phyloP scores from a whole-genome alignment of 805 yeast species.

The Metschnikowia santaceciliae region DNA sequence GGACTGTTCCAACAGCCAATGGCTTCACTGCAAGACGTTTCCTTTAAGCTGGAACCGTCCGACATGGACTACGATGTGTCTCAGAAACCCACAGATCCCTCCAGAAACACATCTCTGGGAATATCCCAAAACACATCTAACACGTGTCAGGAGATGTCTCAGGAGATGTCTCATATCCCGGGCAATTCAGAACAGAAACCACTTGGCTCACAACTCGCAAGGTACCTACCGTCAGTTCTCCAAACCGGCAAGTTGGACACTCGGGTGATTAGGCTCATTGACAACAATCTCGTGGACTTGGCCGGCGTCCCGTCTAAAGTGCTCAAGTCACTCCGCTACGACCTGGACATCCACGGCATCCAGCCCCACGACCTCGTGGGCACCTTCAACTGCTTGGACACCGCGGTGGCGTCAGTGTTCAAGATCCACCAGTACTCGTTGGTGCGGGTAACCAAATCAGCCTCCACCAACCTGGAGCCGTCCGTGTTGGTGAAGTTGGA shows the following conservation, averaged over 20 bases:
- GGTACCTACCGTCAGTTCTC: neutral
- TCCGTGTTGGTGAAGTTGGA: constrained; percentile 51
- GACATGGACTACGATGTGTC: too few relatives aligned
- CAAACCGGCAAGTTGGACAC: constrained; percentile 14
- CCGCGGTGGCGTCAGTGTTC: constrained; percentile 44
- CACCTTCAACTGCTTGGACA: constrained; percentile 41
- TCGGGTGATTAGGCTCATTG: constrained; percentile 34
- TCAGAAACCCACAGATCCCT: too few relatives aligned
- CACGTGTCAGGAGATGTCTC: too few relatives aligned
- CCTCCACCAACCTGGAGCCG: constrained; percentile 49
- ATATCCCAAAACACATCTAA: too few relatives aligned
- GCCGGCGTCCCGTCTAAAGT: constrained; percentile 34
- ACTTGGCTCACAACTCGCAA: too few relatives aligned
- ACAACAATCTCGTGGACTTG: constrained; percentile 36
- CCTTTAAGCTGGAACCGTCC: too few relatives aligned
- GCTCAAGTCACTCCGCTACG: constrained; percentile 27
- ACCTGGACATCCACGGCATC: constrained; percentile 9
- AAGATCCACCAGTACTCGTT: constrained; percentile 40
- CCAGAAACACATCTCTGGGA: too few relatives aligned
- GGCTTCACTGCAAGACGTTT: too few relatives aligned
- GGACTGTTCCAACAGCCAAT: too few relatives aligned
- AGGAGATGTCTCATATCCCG: too few relatives aligned
- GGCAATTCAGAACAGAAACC: too few relatives aligned
- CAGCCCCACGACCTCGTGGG: constrained; percentile 19
- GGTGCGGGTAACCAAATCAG: constrained; percentile 51